These are phyloP conservation scores for Dioszegia crocea DNA, from an alignment of 768 basidiomycete genomes.

Conservation along the genomic window DNA sequence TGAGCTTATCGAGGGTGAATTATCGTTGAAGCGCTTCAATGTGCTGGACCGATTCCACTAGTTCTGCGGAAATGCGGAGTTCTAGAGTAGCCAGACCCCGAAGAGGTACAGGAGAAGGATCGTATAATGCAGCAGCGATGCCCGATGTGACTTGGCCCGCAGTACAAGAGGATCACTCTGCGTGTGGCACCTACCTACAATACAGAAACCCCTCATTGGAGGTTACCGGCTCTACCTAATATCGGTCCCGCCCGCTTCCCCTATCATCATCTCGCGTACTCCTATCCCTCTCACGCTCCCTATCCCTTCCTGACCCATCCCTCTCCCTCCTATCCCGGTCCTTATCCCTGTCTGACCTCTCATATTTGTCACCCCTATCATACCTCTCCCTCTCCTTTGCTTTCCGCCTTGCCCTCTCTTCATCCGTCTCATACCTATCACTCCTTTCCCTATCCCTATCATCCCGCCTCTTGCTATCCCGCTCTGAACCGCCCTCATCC, in stretches of 20 bases:
- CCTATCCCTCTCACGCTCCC: slow-evolving; percentile 19
- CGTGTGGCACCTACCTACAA: too few species aligned
- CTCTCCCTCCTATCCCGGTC: slow-evolving; percentile 18
- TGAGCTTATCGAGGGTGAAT: slow-evolving; percentile 8
- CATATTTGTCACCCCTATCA: slow-evolving; percentile 16
- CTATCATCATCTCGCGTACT: slow-evolving; percentile 11
- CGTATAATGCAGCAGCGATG: too few species aligned
- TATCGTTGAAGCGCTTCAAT: background rate
- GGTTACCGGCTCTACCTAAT: too few species aligned
- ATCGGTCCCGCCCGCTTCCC: slow-evolving; percentile 9
- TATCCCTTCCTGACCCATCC: slow-evolving; percentile 7
- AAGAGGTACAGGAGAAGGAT: too few species aligned
- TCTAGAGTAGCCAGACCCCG: too few species aligned
- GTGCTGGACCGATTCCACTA: slow-evolving; percentile 3
- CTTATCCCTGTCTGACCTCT: slow-evolving; percentile 12
- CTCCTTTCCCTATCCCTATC: slow-evolving; percentile 21
- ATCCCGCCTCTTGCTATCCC: slow-evolving; percentile 26
- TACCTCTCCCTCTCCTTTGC: slow-evolving; percentile 14
- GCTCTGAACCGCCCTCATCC: slow-evolving; percentile 15
- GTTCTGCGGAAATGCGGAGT: background rate
- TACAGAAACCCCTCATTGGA: too few species aligned
- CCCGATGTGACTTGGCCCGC: too few species aligned
- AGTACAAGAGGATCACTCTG: too few species aligned
- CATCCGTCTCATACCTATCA: slow-evolving; percentile 14
- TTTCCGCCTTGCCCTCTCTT: slow-evolving; percentile 12